These are phyloP conservation scores for Pestalotiopsis sp. DNA, from an alignment of 2,329 filamentous ascomycete genomes.

Conservation along the genomic window DNA sequence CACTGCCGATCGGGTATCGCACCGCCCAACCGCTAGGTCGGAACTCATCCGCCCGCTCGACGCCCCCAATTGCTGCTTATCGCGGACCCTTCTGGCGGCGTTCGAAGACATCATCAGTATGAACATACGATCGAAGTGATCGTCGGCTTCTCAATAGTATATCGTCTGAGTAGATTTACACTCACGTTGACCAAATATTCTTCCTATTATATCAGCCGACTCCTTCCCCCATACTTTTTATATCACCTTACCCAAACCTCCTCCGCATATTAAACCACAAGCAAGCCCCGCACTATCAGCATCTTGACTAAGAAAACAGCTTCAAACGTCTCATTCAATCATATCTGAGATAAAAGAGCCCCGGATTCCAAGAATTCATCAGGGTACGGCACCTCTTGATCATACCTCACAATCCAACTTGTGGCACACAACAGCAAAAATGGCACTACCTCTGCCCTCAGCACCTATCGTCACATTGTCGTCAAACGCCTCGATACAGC, in stretches of 20 bases:
- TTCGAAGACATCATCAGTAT: background rate
- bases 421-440: background rate
- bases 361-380: background rate
- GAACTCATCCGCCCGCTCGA: background rate
- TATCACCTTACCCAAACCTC: background rate
- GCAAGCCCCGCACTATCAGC: background rate
- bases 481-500: slow-evolving; percentile 10
- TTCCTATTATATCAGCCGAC: background rate
- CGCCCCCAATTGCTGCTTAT: background rate
- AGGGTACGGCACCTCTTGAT: background rate
- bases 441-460: slow-evolving; percentile 8
- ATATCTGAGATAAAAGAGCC: background rate
- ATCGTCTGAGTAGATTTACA: background rate
- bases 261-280: background rate
- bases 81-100: background rate
- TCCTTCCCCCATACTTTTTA: background rate
- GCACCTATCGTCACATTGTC: slow-evolving; percentile 6
- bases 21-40: slow-evolving; percentile 7
- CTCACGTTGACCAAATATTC: background rate
- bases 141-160: background rate
- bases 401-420: background rate
- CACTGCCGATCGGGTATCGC: background rate
- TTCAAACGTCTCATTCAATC: background rate
- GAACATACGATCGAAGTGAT: slow-evolving; percentile 5
- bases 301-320: background rate